Conservation (phyloP, 2,329 filamentous ascomycete genomes). For the Sporothrix inflata region DNA sequence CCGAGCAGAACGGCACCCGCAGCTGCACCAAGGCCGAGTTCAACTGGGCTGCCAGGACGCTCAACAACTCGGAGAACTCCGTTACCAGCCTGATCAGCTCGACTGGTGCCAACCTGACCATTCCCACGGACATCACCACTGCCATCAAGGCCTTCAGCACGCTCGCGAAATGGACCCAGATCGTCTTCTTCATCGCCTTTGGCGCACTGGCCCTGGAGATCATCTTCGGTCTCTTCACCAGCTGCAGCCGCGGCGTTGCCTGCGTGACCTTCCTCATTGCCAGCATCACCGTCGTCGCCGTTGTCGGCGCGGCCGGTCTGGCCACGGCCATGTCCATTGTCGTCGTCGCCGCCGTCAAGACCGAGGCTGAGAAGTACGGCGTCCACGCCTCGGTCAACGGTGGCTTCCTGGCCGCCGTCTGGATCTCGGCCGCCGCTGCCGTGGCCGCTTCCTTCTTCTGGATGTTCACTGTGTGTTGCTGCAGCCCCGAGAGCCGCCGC, state of each 20-base stretch:
- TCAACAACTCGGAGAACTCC: conserved; percentile 62
- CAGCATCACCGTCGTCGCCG: conserved; percentile 58
- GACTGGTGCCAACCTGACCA: conserved; percentile 58
- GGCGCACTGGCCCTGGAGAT: conserved; percentile 71
- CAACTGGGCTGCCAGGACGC: conserved; percentile 74
- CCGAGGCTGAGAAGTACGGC: conserved; percentile 70
- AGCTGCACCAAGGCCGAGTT: conserved; percentile 72
- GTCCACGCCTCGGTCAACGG: conserved; percentile 69
- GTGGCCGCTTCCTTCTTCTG: conserved; percentile 82
- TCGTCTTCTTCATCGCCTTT: conserved; percentile 76
- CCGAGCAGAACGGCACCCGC: conserved; percentile 57
- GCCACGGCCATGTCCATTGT: conserved; percentile 74
- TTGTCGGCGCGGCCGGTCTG: conserved; percentile 68
- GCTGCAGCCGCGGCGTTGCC: conserved; percentile 79
- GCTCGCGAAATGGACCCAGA: conserved; percentile 79
- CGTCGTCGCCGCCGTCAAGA: conserved; percentile 69
- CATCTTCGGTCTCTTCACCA: conserved; percentile 77
- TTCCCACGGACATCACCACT: conserved; percentile 68
- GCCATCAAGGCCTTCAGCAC: conserved; percentile 74
- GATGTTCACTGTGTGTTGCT: conserved; percentile 91
- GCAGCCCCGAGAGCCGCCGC: conserved; percentile 61
- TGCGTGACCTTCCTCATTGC: conserved; percentile 81
- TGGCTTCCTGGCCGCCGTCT: conserved; percentile 71
- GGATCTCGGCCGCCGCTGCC: conserved; percentile 79
- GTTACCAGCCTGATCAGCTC: conserved; percentile 58